These are phyloP conservation scores for Xylariaceae sp. DNA, from an alignment of 2,329 filamentous ascomycete species.

Conservation along the genomic window DNA sequence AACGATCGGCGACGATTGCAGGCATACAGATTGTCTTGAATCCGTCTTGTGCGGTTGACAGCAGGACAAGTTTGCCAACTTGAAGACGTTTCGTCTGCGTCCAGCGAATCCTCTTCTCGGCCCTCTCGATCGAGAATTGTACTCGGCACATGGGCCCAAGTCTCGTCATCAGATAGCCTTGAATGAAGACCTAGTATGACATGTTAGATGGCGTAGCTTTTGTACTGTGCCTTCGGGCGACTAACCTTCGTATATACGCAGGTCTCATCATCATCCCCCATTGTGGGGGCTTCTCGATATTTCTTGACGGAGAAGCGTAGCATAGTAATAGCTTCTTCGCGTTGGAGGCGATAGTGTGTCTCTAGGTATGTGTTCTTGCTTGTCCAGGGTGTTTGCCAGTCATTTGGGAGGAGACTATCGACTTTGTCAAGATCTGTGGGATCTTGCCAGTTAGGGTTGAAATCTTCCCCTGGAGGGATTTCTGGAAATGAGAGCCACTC, in stretches of 20 bases:
- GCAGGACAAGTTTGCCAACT: slow-evolving; percentile 51
- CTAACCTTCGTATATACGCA: slow-evolving; percentile 69
- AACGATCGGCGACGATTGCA: slow-evolving; percentile 69
- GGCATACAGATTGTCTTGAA: slow-evolving; percentile 67
- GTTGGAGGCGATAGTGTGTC: slow-evolving; percentile 70
- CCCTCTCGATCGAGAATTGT: slow-evolving; percentile 66
- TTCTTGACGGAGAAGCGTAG: slow-evolving; percentile 64
- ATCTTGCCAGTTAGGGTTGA: slow-evolving; percentile 38
- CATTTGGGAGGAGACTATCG: slow-evolving; percentile 48
- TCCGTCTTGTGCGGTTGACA: slow-evolving; percentile 53
- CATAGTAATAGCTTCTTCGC: slow-evolving; percentile 70
- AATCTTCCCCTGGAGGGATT: slow-evolving; percentile 52
- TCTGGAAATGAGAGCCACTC: slow-evolving; percentile 43
- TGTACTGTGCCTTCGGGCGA: background rate
- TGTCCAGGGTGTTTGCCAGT: slow-evolving; percentile 53
- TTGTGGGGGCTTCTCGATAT: slow-evolving; percentile 50
- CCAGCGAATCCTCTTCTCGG: slow-evolving; percentile 67
- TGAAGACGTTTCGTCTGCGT: slow-evolving; percentile 50
- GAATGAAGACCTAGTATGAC: slow-evolving; percentile 58
- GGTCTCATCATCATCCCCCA: slow-evolving; percentile 56
- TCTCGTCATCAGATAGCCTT: slow-evolving; percentile 60
- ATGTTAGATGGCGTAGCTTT: slow-evolving; percentile 1
- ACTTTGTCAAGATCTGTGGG: slow-evolving; percentile 24
- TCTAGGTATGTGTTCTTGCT: slow-evolving; percentile 66
- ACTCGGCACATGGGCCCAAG: slow-evolving; percentile 65